A percentile compares a stretch with the other conserved stretches of the same genome.
These are phyloP conservation scores for Herpetospermum pedunculosum DNA, from an alignment of 306 rosid genomes.

Conservation along the genomic window DNA sequence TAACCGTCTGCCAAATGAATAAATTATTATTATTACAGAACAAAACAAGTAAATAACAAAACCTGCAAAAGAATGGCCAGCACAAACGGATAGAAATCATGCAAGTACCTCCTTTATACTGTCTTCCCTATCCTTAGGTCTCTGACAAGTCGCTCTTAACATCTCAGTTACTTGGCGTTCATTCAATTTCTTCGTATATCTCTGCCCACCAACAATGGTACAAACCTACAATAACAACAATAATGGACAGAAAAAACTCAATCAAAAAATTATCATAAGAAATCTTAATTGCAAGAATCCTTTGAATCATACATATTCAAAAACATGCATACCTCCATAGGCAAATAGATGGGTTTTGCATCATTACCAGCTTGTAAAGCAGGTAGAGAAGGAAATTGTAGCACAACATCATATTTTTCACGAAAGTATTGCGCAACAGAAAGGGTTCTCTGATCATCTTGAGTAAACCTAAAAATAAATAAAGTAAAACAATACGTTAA, in stretches of 20 bases:
- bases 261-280: not conserved
- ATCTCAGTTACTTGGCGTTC: constrained; percentile 45
- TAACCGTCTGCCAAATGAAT: constrained; percentile 19
- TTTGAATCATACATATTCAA: not conserved
- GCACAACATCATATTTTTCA: constrained; percentile 25
- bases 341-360: constrained; percentile 40
- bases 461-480: constrained; percentile 41
- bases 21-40: too few relatives aligned
- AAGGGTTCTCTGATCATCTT: constrained; percentile 18
- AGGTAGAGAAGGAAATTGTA: constrained; percentile 24
- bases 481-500: not conserved
- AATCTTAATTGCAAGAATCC: not conserved
- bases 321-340: constrained; percentile 54
- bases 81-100: not conserved
- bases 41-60: not conserved
- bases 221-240: constrained; percentile 29
- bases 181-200: constrained; percentile 46
- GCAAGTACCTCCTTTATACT: constrained; percentile 22
- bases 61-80: not conserved
- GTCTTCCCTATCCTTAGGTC: constrained; percentile 22
- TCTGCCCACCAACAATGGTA: constrained; percentile 43
- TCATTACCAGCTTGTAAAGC: constrained; percentile 71
- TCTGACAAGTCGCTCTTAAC: constrained; percentile 60
- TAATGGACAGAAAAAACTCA: not conserved
- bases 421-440: constrained; percentile 38